Evolutionary conservation across 805 yeast species (phyloP), one percentile per base, ranked within the genome.

Genomic region (Barnettozyma sp.): DNA sequence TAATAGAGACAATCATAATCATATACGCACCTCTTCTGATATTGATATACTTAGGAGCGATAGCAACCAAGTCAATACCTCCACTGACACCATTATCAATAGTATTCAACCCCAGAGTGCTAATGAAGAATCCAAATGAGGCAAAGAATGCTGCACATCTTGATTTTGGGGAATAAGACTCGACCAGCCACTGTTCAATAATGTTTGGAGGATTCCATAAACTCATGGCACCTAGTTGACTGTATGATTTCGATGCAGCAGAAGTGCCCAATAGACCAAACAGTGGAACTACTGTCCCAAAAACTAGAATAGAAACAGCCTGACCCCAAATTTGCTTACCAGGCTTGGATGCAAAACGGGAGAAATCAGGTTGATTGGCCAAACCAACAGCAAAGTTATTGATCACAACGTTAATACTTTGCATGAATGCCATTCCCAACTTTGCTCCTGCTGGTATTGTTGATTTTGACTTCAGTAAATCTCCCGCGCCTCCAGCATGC

Each of bases 1-100:
- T 73, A 42, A 78, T 66, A 1, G 84, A 84, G 41, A 83, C 59
- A 10, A 66, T 61, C 12, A 88, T 88, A 58, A 87, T 79, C 35
- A 85, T 59, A 52, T 81, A 51, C 3, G 65, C 76, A 48, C 82
- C 83, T 50, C 85, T 67, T 52, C 76, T 66, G 35, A 76, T 74
- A 58, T 71, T 77, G 51, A 78, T 60, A 56, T 65, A 77, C 39
- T 66, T 68, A 13, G 84, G 83, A 9, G 53, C 52, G 12, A 52
- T 40, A 1, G 61, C 75, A 18, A 72, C 65, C 43, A 72, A 45
- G 41, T 71, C 76, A 59, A 69, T 72, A 13, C 73, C 75, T 10
- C 71, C 73, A 30, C 71, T 59, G 27, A 65, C 55, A 26, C 69
- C 65, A 41, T 66, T 66, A 22, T 63, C 72, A 31, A 65, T 57